A percentile compares a stretch with the other conserved stretches of the same genome.
phyloP scores from a whole-genome alignment of 108 stramenopile genomes.

The Nannochloropsis oceanica region DNA sequence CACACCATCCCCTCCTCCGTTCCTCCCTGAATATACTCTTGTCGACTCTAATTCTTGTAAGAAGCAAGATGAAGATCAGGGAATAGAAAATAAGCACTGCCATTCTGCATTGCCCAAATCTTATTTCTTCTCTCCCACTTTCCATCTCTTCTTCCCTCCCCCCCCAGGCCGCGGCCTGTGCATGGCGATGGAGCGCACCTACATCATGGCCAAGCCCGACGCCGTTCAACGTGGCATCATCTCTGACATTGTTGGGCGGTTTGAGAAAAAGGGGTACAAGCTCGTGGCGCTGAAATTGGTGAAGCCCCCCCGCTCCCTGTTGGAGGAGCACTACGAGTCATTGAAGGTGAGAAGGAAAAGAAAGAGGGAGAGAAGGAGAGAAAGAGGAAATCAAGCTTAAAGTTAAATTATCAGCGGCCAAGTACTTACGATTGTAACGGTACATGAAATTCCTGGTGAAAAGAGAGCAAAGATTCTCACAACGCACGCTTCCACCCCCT shows the following conservation, averaged over 20 bases:
- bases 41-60: no score
- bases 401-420: no score
- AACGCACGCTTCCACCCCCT: not conserved
- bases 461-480: no score
- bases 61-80: no score
- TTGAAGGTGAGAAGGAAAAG: not conserved
- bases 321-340: slow-evolving; percentile 76
- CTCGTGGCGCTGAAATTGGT: slow-evolving; percentile 88
- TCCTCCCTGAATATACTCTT: no score
- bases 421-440: no score
- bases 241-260: slow-evolving; percentile 90
- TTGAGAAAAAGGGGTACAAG: slow-evolving; percentile 91
- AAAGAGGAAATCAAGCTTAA: not conserved
- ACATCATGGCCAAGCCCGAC: slow-evolving; percentile 96
- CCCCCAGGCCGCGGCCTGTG: not conserved
- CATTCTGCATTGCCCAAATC: no score
- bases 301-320: slow-evolving; percentile 58
- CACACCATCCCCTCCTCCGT: no score
- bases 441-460: no score
- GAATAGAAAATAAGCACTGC: no score
- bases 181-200: slow-evolving; percentile 56
- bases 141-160: not conserved
- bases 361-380: not conserved
- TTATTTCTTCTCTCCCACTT: not conserved
- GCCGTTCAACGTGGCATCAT: slow-evolving; percentile 94